Base-by-base conservation (phyloP, 1,284 basidiomycete genomes). In the Sutorius eximius region DNA sequence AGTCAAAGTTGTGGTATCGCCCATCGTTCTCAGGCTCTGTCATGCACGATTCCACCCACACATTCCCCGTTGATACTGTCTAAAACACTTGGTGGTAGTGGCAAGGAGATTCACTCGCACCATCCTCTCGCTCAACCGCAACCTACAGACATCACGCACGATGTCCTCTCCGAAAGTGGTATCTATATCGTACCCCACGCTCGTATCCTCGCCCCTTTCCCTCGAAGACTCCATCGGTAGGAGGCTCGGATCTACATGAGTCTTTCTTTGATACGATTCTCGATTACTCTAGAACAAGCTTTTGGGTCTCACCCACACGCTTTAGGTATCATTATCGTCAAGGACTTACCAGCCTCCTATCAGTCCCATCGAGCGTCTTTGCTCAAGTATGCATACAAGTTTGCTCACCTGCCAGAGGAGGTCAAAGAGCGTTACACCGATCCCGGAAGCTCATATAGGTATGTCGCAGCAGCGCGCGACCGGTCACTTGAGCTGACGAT, bases 321-420 rank as follows among this genome's bases (percentile, higher is more conserved):
- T 51, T 74, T 95, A 42, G 93, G 93, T 5, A 87, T 95, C 54
- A 80, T 95, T 56, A 71, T 95, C 44, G 79, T 95, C 56, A 82
- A 82, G 45, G 93, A 94, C 73, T 76, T 97, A 30, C 95, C 94
- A 1, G 55, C 69, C 5, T 73, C 74, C 41, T 98, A 91, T 63
- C 66, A 72, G 6, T 54, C 61, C 1, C 81, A 89, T 51, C 78
- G 95, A 38, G 83, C 88, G 62, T 76, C 81, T 32, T 74, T 95
- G 24, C 80, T 97, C 53, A 82, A 78, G 59, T 75, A 92, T 42
- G 83, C 89, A 2, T 83, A 91, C 68, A 74, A 77, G 41, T 93
- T 96, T 66, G 88, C 91, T 0, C 76, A 78, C 20, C 75, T 95
- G 7, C 82, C 87, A 16, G 83, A 87, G 47, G 65, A 70, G 13